Percentiles rank a stretch among this genome's conserved stretches.
These are phyloP conservation scores for Kazachstania sp. DNA, from an alignment of 1,139 yeast species.

Conservation along the genomic window DNA sequence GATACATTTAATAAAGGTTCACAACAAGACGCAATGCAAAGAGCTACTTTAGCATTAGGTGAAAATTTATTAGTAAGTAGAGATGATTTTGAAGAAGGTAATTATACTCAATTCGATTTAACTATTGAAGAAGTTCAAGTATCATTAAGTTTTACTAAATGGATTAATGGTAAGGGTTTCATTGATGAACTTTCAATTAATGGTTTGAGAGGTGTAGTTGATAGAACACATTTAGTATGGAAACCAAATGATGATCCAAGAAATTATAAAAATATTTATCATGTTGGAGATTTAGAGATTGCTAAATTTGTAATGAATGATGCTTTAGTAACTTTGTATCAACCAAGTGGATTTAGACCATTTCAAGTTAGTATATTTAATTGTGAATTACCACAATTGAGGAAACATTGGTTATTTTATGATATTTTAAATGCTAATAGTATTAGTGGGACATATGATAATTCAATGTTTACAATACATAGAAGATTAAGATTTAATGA, in stretches of 20 bases:
- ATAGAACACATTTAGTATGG: slow-evolving; percentile 82
- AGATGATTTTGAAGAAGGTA: slow-evolving; percentile 67
- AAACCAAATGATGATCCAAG: slow-evolving; percentile 75
- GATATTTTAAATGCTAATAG: slow-evolving; percentile 79
- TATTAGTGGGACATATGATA: slow-evolving; percentile 87
- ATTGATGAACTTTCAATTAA: slow-evolving; percentile 71
- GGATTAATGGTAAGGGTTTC: slow-evolving; percentile 88
- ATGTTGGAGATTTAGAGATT: slow-evolving; percentile 83
- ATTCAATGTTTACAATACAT: slow-evolving; percentile 84
- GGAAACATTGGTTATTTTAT: slow-evolving; percentile 89
- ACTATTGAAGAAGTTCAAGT: slow-evolving; percentile 81
- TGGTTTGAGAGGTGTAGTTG: slow-evolving; percentile 87
- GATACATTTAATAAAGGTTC: slow-evolving; percentile 57
- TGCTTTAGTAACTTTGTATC: slow-evolving; percentile 68
- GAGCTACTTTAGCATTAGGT: slow-evolving; percentile 27
- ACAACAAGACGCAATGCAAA: slow-evolving; percentile 35
- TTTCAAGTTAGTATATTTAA: slow-evolving; percentile 80
- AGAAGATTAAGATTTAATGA: slow-evolving; percentile 44
- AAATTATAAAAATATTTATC: slow-evolving; percentile 43
- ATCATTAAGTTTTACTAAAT: slow-evolving; percentile 69
- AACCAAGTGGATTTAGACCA: slow-evolving; percentile 74
- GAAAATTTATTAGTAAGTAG: slow-evolving; percentile 26
- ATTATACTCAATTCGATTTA: slow-evolving; percentile 89
- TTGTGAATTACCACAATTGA: slow-evolving; percentile 66
- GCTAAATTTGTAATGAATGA: slow-evolving; percentile 78